phyloP scores from a whole-genome alignment of 2,329 filamentous ascomycete genomes.

The Arachnopeziza araneosa region DNA sequence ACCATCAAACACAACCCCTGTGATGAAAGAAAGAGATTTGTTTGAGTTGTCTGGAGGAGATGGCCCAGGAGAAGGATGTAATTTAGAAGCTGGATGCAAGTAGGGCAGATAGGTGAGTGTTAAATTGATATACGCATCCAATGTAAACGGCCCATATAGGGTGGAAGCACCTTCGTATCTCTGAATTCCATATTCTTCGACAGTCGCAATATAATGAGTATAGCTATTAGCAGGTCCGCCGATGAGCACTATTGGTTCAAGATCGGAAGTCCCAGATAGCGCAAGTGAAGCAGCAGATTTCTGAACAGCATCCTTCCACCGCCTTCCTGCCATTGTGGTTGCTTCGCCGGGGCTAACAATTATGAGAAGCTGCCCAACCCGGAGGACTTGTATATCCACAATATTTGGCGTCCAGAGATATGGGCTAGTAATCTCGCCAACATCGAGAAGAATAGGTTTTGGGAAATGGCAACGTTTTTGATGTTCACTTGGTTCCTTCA shows the following conservation, averaged over 20 bases:
- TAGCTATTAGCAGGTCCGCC: constrained; percentile 90
- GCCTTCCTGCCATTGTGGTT: constrained; percentile 84
- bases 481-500: constrained; percentile 63
- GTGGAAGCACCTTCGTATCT: constrained; percentile 95
- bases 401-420: constrained; percentile 90
- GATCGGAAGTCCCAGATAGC: constrained; percentile 30
- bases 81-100: constrained; percentile 45
- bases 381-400: constrained; percentile 79
- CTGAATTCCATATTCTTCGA: constrained; percentile 77
- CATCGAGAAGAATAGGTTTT: constrained; percentile 83
- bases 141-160: constrained; percentile 74
- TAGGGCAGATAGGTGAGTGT: constrained; percentile 68
- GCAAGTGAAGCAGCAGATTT: constrained; percentile 42
- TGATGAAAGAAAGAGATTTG: constrained; percentile 73
- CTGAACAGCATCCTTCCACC: constrained; percentile 71
- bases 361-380: constrained; percentile 78
- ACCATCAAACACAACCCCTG: constrained; percentile 69
- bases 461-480: constrained; percentile 72
- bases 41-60: constrained; percentile 73
- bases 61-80: constrained; percentile 48
- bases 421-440: constrained; percentile 70
- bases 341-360: constrained; percentile 83
- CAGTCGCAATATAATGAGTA: constrained; percentile 68
- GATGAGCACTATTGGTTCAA: constrained; percentile 70
- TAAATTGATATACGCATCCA: constrained; percentile 83